Percentiles rank a stretch among this genome's conserved stretches.
Evolutionary conservation across 2,329 filamentous ascomycete species (phyloP).

Genomic region (Ampelomyces quisqualis): DNA sequence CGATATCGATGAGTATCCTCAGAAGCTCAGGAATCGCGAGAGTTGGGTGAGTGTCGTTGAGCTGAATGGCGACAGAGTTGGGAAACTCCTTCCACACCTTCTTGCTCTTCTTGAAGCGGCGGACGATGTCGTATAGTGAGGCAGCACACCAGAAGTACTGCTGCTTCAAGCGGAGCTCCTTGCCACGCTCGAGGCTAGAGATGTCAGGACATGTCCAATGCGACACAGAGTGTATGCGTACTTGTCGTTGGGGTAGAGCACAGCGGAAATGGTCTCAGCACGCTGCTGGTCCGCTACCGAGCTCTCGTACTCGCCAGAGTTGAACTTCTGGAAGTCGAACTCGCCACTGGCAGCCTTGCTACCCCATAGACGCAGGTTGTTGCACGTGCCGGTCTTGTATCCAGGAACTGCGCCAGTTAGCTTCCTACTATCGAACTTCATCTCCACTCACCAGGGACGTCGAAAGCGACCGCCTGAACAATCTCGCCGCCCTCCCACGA

Average conservation of each 20-base stretch:
- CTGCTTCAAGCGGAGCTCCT: conserved; percentile 96
- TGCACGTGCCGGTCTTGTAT: conserved; percentile 84
- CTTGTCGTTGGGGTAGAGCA: conserved; percentile 97
- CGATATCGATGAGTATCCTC: conserved; percentile 84
- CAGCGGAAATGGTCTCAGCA: conserved; percentile 97
- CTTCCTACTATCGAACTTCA: neutral
- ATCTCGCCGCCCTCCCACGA: conserved; percentile 92
- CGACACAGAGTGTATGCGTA: conserved; percentile 12
- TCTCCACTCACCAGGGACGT: conserved; percentile 59
- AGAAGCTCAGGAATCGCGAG: conserved; percentile 94
- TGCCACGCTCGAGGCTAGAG: conserved; percentile 74
- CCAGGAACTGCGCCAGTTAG: conserved; percentile 70
- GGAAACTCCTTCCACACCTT: conserved; percentile 89
- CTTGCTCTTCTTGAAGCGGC: conserved; percentile 96
- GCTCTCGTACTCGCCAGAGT: conserved; percentile 95
- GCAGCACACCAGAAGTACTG: conserved; percentile 99
- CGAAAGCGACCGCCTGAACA: conserved; percentile 89
- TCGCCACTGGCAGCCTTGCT: conserved; percentile 96
- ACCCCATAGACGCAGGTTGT: conserved; percentile 96
- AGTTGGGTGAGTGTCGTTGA: conserved; percentile 97
- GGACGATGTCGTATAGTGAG: conserved; percentile 92
- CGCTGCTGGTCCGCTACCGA: conserved; percentile 97
- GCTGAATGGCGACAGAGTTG: conserved; percentile 92
- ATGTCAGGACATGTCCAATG: conserved; percentile 18
- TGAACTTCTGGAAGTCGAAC: conserved; percentile 99